Base-by-base conservation (phyloP, 805 yeast genomes). In the Isabelozyma gotoi region DNA sequence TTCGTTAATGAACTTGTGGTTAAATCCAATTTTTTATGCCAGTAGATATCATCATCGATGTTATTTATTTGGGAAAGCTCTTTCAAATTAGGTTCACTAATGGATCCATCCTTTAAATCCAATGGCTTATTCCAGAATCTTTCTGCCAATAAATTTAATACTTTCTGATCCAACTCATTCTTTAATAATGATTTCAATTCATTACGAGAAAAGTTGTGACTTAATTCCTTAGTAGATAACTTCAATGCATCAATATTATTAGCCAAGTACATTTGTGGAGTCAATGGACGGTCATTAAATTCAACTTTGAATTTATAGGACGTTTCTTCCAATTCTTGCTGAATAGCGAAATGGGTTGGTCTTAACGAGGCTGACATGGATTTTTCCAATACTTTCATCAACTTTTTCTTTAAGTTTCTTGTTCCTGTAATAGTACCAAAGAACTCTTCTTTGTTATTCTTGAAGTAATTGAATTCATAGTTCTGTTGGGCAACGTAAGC, bases 221-320 rank as follows among this genome's bases (percentile, higher is more conserved):
- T 84, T 52, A 95, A 78, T 49, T 92, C 97, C 61, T 94, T 92
- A 46, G 92, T 83, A 0, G 89, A 84, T 33, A 86, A 73, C 62
- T 94, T 94, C 57, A 95, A 74, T 39, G 86, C 71, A 63, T 94
- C 99, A 27, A 94, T 80, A 43, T 94, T 88, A 58, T 88, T 92
- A 17, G 97, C 96, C 53, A 94, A 74, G 59, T 94, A 94, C 45
- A 96, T 88, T 57, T 90, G 94, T 12, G 98, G 96, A 0, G 99
- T 94, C 49, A 94, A 73, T 29, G 85, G 88, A 42, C 97, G 80
- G 64, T 94, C 99, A 60, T 94, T 94, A 66, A 90, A 94, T 63
- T 94, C 97, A 18, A 94, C 99, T 62, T 94, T 94, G 70, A 89
- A 94, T 60, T 85, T 82, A 61, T 94, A 94, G 1, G 94, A 71